These are phyloP conservation scores for Fusarium verrucosum DNA, from an alignment of 2,329 filamentous ascomycete genomes.

Conservation along the genomic window DNA sequence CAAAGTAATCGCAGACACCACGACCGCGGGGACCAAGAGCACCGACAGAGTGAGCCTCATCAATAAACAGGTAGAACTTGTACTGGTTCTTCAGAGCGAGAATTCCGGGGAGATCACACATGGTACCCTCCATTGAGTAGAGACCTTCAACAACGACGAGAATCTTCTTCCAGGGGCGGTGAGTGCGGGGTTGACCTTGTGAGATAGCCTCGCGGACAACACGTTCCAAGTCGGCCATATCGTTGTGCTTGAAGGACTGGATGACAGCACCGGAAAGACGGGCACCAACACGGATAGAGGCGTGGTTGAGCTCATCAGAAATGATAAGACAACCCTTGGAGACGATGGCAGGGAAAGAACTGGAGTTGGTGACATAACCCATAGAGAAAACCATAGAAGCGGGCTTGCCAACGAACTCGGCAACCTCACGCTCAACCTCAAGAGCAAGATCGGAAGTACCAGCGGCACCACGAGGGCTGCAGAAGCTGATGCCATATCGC, in stretches of 20 bases:
- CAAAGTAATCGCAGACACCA: slow-evolving; percentile 97
- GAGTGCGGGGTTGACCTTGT: slow-evolving; percentile 96
- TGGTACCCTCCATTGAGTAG: slow-evolving; percentile 99
- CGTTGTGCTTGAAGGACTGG: slow-evolving; percentile 96
- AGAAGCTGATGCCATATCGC: slow-evolving; percentile 84
- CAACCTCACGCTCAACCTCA: slow-evolving; percentile 90
- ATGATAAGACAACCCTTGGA: slow-evolving; percentile 94
- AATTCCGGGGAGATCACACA: slow-evolving; percentile 95
- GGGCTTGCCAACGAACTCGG: slow-evolving; percentile 92
- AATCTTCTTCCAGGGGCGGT: slow-evolving; percentile 99
- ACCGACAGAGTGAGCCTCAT: slow-evolving; percentile 96
- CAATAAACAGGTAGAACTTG: slow-evolving; percentile 95
- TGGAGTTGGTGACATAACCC: slow-evolving; percentile 97
- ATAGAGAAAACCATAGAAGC: slow-evolving; percentile 98
- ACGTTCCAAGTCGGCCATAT: slow-evolving; percentile 87
- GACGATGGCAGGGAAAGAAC: slow-evolving; percentile 89
- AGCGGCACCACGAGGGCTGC: slow-evolving; percentile 82
- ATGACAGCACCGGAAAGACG: slow-evolving; percentile 96
- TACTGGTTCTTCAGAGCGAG: slow-evolving; percentile 90
- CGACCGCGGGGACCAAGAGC: slow-evolving; percentile 88
- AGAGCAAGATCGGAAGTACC: slow-evolving; percentile 88
- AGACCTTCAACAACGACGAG: slow-evolving; percentile 94
- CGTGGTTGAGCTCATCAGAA: slow-evolving; percentile 97
- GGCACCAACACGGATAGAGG: slow-evolving; percentile 94
- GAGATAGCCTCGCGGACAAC: slow-evolving; percentile 91